These are phyloP conservation scores for Aulographum hederae DNA, from an alignment of 2,329 filamentous ascomycete genomes.

Conservation along the genomic window DNA sequence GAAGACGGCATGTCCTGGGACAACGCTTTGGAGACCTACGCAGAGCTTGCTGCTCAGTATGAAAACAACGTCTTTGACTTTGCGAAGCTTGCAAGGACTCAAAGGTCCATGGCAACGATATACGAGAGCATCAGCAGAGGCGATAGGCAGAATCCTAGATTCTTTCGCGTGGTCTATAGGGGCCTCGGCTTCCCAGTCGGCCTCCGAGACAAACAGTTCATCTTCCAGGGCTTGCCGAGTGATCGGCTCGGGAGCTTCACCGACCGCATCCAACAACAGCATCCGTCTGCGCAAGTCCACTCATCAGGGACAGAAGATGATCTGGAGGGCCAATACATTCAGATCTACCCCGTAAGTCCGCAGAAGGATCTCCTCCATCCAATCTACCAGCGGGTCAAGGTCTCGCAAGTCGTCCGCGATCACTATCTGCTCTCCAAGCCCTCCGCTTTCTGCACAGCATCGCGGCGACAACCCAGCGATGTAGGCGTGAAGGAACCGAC, in stretches of 20 bases:
- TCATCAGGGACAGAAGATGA: slow-evolving; percentile 52
- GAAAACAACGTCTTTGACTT: slow-evolving; percentile 83
- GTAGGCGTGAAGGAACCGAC: slow-evolving; percentile 51
- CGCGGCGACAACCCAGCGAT: slow-evolving; percentile 49
- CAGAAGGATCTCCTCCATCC: slow-evolving; percentile 69
- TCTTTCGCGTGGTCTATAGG: slow-evolving; percentile 80
- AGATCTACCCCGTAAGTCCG: slow-evolving; percentile 62
- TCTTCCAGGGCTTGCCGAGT: slow-evolving; percentile 65
- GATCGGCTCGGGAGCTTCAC: slow-evolving; percentile 71
- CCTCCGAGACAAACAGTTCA: slow-evolving; percentile 76
- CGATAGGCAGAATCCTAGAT: slow-evolving; percentile 60
- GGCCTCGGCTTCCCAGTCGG: slow-evolving; percentile 72
- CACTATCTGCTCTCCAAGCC: slow-evolving; percentile 66
- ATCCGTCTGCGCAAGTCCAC: slow-evolving; percentile 69
- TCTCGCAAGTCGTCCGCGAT: slow-evolving; percentile 69
- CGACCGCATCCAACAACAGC: slow-evolving; percentile 80
- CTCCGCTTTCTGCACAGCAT: slow-evolving; percentile 60
- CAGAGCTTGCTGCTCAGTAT: slow-evolving; percentile 82
- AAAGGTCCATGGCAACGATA: slow-evolving; percentile 79
- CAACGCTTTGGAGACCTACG: slow-evolving; percentile 71
- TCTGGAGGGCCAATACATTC: slow-evolving; percentile 77
- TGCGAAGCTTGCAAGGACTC: slow-evolving; percentile 70
- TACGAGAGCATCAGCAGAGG: slow-evolving; percentile 78
- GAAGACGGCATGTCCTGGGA: slow-evolving; percentile 92
- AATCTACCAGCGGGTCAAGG: slow-evolving; percentile 74